Evolutionary conservation across 306 rosid genomes (phyloP).

Genomic region (barrel medic (Medicago truncatula)): MtrunA17r5.0-ANR NC_053045.1:61692501-61693000

Average conservation of each 20-base stretch:
- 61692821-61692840: constrained; percentile 95
- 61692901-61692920: constrained; percentile 36
- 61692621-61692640: neutral
- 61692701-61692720: constrained; percentile 54
- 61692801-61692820: constrained; percentile 81
- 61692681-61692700: constrained; percentile 18
- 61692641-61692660: neutral
- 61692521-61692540: neutral
- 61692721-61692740: constrained; percentile 68
- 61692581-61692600: neutral
- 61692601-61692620: constrained; percentile 8
- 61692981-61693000: too few species aligned
- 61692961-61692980: too few species aligned
- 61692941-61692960: too few species aligned
- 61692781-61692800: constrained; percentile 88
- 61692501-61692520: neutral
- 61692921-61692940: too few species aligned
- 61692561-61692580: neutral
- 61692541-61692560: constrained; percentile 23
- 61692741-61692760: constrained; percentile 82
- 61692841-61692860: constrained; percentile 93
- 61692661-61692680: constrained; percentile 33
- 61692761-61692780: constrained; percentile 84
- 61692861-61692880: constrained; percentile 86
- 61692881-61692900: constrained; percentile 74